Percentiles rank a stretch among this genome's conserved stretches.
phyloP scores from a whole-genome alignment of 768 basidiomycete genomes.

The Xanthoconium purpureum region DNA sequence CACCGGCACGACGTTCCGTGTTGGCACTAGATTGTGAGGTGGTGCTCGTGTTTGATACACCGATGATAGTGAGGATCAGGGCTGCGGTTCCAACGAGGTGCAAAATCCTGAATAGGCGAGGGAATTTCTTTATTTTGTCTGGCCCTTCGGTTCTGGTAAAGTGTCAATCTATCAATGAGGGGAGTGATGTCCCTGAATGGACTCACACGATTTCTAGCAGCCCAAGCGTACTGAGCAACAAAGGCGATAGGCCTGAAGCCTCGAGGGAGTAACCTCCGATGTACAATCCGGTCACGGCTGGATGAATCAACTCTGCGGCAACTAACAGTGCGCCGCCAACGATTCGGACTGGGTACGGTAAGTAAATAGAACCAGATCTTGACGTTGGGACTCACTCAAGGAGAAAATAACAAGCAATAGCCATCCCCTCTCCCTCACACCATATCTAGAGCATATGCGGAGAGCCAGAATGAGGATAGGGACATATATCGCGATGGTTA shows the following conservation, averaged over 20 bases:
- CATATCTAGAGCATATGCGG: slow-evolving; percentile 50
- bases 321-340: slow-evolving; percentile 55
- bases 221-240: slow-evolving; percentile 37
- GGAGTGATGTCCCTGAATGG: background rate
- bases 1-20: slow-evolving; percentile 34
- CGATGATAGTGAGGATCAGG: slow-evolving; percentile 33
- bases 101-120: slow-evolving; percentile 25
- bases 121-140: slow-evolving; percentile 12
- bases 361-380: background rate
- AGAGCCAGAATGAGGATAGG: slow-evolving; percentile 50
- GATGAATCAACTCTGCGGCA: slow-evolving; percentile 45
- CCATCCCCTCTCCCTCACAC: slow-evolving; percentile 62
- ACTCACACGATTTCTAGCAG: slow-evolving; percentile 37
- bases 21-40: slow-evolving; percentile 19
- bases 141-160: slow-evolving; percentile 30
- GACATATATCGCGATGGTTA: slow-evolving; percentile 56
- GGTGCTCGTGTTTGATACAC: slow-evolving; percentile 22
- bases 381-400: slow-evolving; percentile 39
- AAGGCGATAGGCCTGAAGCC: slow-evolving; percentile 38
- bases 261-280: slow-evolving; percentile 49
- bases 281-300: slow-evolving; percentile 43
- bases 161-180: slow-evolving; percentile 1
- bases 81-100: slow-evolving; percentile 28
- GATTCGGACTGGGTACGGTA: slow-evolving; percentile 46
- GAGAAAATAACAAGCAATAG: slow-evolving; percentile 64